Evolutionary conservation across 768 basidiomycete genomes (phyloP), one percentile per base, ranked within the genome.

Genomic region (Mycena filopes): DNA sequence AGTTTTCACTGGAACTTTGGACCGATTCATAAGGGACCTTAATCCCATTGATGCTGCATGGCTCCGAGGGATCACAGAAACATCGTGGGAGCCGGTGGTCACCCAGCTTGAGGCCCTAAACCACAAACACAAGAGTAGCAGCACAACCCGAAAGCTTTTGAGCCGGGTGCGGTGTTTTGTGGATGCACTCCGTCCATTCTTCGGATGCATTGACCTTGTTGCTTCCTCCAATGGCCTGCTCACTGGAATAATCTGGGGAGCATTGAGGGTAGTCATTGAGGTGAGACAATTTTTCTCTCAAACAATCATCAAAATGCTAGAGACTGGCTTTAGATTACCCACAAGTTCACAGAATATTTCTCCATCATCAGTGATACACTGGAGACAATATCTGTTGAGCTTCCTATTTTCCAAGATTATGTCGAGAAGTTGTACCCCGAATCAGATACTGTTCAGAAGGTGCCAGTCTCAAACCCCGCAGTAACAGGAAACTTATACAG

Each of bases 341-440:
- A 61, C 47, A 60, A 42, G 21, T 66, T 60, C 33, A 57, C 60
- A 2, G 60, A 66, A 33, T 43, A 56, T 41, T 66, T 66, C 25
- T 23, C 54, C 3, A 31, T 66, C 31, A 60, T 66, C 26, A 50
- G 53, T 21, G 59, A 66, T 25, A 66, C 59, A 13, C 49, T 66
- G 11, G 65, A 66, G 51, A 61, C 53, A 16, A 66, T 66, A 42
- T 60, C 65, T 15, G 46, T 61, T 26, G 65, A 66, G 43, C 55
- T 66, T 3, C 65, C 65, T 4, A 55, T 66, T 23, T 56, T 66
- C 16, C 65, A 61, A 47, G 65, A 66, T 25, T 66, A 66, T 51
- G 49, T 61, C 0, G 55, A 55, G 7, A 55, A 36, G 23, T 26
- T 66, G 31, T 66, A 61, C 20, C 29, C 65, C 10, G 51, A 49